Base-by-base conservation (phyloP, 169 alveolate genomes). In the Cystoisospora suis region DNA sequence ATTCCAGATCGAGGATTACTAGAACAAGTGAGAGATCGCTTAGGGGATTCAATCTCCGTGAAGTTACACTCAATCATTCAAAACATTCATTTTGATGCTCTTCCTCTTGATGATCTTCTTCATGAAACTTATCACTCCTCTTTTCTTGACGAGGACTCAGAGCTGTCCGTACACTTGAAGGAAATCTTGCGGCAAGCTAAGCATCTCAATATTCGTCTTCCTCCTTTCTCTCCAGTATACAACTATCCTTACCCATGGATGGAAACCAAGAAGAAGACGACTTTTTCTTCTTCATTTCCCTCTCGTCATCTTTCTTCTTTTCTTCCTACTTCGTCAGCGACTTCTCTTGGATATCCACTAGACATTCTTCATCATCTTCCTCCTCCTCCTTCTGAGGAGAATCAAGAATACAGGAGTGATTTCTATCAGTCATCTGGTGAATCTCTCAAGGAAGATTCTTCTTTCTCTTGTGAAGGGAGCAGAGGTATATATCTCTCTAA, bases 201-300 rank as follows among this genome's bases (percentile, higher is more conserved):
- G 56, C 83, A 5, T 1, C 83, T 38, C 42, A n/a, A 38, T 3
- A 72, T 72, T 17, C 53, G 83, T 38, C 83, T 72, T 46, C 83
- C 83, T 1, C 83, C 83, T 38, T 72, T 72, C 53, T 72, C 83
- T 20, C 83, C 83, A 3, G 83, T 72, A 3, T 72, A 72, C 83
- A 34, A 72, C 83, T 72, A 23, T 34, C 83, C 83, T 46, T 72
- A 12, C 32, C 83, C 83, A 17, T 72, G 83, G 83, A 72, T 72
- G 83, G n/a, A n/a, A n/a, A n/a, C 15, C 72, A 58, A 7, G 40
- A 4, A 7, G 3, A 9, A 58, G 72, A 9, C 3, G 12, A 27
- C 40, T 58, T 36, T 29, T 36, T 58, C 72, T 3, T 7, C 40
- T 36, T 29, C 15, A 7, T 36, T 29, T 58, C 72, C 3, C 15